phyloP scores from a whole-genome alignment of 2,329 filamentous ascomycete genomes.

The Penicillium freii region DNA sequence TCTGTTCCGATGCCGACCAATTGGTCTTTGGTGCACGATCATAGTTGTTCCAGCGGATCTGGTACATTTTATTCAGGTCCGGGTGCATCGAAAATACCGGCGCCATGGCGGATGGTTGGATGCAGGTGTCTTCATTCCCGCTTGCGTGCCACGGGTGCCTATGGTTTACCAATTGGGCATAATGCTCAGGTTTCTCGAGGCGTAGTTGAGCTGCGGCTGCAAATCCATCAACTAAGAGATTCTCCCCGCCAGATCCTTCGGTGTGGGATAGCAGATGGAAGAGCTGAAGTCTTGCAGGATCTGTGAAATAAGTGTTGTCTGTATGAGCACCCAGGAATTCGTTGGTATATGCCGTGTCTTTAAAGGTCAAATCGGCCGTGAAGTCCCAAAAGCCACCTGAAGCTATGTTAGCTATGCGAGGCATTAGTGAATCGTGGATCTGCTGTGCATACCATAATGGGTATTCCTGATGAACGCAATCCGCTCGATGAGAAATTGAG shows the following conservation, averaged over 20 bases:
- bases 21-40: conserved; percentile 70
- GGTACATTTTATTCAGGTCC: conserved; percentile 48
- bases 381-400: conserved; percentile 76
- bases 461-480: conserved; percentile 87
- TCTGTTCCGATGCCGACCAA: conserved; percentile 51
- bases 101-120: conserved; percentile 67
- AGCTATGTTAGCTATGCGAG: conserved; percentile 1
- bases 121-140: conserved; percentile 79
- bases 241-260: conserved; percentile 63
- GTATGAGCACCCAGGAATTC: conserved; percentile 81
- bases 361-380: conserved; percentile 79
- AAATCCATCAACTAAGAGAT: conserved; percentile 84
- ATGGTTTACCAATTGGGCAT: conserved; percentile 55
- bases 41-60: conserved; percentile 90
- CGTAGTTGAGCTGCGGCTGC: conserved; percentile 63
- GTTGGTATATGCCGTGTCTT: conserved; percentile 89
- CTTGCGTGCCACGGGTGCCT: conserved; percentile 76
- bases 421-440: not conserved
- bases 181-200: conserved; percentile 55
- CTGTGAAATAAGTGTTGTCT: conserved; percentile 93
- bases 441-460: conserved; percentile 68
- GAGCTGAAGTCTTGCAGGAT: conserved; percentile 85
- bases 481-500: conserved; percentile 69
- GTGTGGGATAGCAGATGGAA: conserved; percentile 88
- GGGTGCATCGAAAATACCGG: conserved; percentile 68